Percentiles rank a stretch among this genome's conserved stretches.
These are phyloP conservation scores for Russula ochroleuca DNA, from an alignment of 768 basidiomycete genomes.

Conservation along the genomic window DNA sequence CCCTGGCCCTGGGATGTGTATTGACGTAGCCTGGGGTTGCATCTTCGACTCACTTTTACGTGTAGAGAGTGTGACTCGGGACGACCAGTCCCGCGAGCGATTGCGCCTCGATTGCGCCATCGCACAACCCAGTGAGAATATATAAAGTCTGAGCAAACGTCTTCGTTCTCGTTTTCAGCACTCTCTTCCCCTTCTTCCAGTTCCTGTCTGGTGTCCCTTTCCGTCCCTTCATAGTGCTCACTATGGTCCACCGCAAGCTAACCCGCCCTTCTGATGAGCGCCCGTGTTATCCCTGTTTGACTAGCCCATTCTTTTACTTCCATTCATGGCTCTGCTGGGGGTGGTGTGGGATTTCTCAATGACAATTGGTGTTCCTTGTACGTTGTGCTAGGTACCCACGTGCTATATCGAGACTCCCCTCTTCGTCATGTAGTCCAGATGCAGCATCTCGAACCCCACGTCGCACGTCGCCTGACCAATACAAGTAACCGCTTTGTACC, in stretches of 20 bases:
- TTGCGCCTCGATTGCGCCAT: constrained; percentile 27
- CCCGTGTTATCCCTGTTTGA: background rate
- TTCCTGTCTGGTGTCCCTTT: background rate
- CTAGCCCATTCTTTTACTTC: constrained; percentile 4
- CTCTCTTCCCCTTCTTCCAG: background rate
- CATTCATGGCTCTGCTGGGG: constrained; percentile 1
- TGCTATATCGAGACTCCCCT: constrained; percentile 6
- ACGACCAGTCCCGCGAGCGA: background rate
- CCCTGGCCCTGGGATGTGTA: too few species aligned
- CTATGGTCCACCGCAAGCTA: background rate
- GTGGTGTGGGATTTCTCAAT: background rate
- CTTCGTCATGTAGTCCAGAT: constrained; percentile 15
- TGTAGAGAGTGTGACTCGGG: background rate
- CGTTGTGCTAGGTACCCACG: constrained; percentile 9
- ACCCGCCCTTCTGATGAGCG: constrained; percentile 12
- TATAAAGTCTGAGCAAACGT: constrained; percentile 9
- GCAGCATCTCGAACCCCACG: background rate
- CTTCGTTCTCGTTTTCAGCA: background rate
- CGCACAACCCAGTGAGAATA: constrained; percentile 1
- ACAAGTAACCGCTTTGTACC: background rate
- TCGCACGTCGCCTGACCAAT: background rate
- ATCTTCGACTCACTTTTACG: background rate
- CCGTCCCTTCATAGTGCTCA: background rate
- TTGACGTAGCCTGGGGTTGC: too few species aligned
- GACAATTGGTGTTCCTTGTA: background rate